These are phyloP conservation scores for Petunia axillaris DNA, from an alignment of 257 asterid genomes.

Conservation along the genomic window DNA sequence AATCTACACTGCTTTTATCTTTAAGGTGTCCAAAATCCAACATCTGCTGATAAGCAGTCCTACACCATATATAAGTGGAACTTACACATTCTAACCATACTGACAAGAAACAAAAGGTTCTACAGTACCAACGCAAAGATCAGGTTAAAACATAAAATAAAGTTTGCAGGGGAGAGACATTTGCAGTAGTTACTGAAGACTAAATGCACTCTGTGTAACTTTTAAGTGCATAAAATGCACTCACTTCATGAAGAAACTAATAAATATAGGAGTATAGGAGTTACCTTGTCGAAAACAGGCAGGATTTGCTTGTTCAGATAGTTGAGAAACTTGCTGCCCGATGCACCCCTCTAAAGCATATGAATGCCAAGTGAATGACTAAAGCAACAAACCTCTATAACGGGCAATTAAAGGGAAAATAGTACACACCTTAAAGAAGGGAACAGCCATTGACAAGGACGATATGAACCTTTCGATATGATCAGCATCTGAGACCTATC, in stretches of 20 bases:
- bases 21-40: neutral
- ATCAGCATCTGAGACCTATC: constrained; percentile 87
- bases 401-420: constrained; percentile 9
- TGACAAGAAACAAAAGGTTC: constrained; percentile 3
- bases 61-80: neutral
- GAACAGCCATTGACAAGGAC: constrained; percentile 76
- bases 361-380: constrained; percentile 19
- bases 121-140: neutral
- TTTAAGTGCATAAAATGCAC: neutral
- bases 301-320: constrained; percentile 79
- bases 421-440: constrained; percentile 68
- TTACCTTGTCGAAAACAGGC: constrained; percentile 95
- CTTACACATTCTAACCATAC: neutral
- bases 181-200: neutral
- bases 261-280: constrained; percentile 7
- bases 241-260: constrained; percentile 9
- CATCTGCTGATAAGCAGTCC: neutral
- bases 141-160: neutral
- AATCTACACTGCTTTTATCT: neutral
- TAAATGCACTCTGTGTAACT: neutral
- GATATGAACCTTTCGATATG: constrained; percentile 78
- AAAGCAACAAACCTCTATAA: constrained; percentile 25
- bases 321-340: constrained; percentile 81
- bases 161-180: neutral
- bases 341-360: constrained; percentile 83